These are phyloP conservation scores for Suillus paluster DNA, from an alignment of 768 basidiomycete species.

Conservation along the genomic window DNA sequence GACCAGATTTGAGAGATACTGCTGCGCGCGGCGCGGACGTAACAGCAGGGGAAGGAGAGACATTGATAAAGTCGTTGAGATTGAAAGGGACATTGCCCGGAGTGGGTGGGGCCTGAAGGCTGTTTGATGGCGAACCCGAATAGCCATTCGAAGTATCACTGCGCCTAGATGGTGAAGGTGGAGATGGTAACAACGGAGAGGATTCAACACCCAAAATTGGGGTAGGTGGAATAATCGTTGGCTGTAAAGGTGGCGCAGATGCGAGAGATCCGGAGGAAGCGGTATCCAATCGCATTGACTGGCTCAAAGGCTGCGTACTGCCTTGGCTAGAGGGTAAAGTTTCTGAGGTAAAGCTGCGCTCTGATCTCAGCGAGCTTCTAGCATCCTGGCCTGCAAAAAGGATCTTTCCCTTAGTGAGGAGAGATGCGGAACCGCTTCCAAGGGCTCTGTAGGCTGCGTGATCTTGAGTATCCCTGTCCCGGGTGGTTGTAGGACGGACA, in stretches of 20 bases:
- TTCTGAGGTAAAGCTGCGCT: constrained; percentile 29
- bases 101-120: constrained; percentile 38
- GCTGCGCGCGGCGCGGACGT: constrained; percentile 35
- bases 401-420: constrained; percentile 69
- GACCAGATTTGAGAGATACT: constrained; percentile 35
- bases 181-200: constrained; percentile 29
- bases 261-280: constrained; percentile 23
- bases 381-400: constrained; percentile 55
- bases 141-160: constrained; percentile 15
- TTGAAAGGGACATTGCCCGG: constrained; percentile 54
- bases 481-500: constrained; percentile 58
- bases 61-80: constrained; percentile 73
- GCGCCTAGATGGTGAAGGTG: constrained; percentile 27
- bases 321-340: constrained; percentile 30
- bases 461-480: constrained; percentile 52
- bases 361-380: constrained; percentile 31
- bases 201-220: constrained; percentile 31
- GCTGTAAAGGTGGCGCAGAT: constrained; percentile 33
- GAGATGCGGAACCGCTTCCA: constrained; percentile 45
- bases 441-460: constrained; percentile 60
- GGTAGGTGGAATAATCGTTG: constrained; percentile 38
- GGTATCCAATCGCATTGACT: constrained; percentile 22
- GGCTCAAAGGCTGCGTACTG: constrained; percentile 23
- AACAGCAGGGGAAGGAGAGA: constrained; percentile 65
- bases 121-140: constrained; percentile 12